Conservation (phyloP, 2,329 filamentous ascomycete species). For the Ophiostoma sp. region DNA sequence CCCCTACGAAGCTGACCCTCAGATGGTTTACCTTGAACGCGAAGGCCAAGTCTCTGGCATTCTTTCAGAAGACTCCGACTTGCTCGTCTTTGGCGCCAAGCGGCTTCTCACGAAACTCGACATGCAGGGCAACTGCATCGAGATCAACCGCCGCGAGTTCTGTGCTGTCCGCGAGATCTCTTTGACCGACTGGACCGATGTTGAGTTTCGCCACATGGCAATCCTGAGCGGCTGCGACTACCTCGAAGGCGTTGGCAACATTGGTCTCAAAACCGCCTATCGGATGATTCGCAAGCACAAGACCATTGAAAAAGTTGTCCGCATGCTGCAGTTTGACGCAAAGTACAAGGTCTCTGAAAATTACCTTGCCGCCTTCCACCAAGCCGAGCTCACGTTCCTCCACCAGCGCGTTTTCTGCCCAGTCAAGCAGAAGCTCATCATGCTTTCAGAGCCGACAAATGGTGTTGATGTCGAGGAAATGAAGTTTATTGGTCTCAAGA, state of each 20-base stretch:
- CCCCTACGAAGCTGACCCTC: conserved; percentile 96
- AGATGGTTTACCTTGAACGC: conserved; percentile 87
- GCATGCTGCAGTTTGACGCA: conserved; percentile 81
- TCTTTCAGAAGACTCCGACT: conserved; percentile 91
- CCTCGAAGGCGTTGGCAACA: conserved; percentile 72
- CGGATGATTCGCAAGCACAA: conserved; percentile 86
- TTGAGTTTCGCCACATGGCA: conserved; percentile 88
- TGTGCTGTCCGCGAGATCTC: conserved; percentile 82
- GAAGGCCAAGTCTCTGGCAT: conserved; percentile 81
- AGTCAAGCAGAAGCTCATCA: conserved; percentile 61
- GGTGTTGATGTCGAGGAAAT: conserved; percentile 63
- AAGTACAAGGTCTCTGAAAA: conserved; percentile 74
- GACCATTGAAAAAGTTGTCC: conserved; percentile 73
- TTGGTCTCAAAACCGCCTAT: conserved; percentile 92
- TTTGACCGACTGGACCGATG: conserved; percentile 84
- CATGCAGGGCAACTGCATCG: conserved; percentile 85
- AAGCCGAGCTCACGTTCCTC: conserved; percentile 87
- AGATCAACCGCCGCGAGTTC: conserved; percentile 86
- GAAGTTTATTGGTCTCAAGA: conserved; percentile 71
- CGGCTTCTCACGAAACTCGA: conserved; percentile 89
- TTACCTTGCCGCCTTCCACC: conserved; percentile 74
- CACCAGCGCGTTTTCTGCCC: conserved; percentile 95
- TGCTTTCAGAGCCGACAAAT: conserved; percentile 62
- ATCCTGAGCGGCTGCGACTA: conserved; percentile 97
- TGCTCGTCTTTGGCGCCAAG: conserved; percentile 91